Evolutionary conservation across 129 eudicot species (phyloP).

Genomic region (Solidago caesia): DNA sequence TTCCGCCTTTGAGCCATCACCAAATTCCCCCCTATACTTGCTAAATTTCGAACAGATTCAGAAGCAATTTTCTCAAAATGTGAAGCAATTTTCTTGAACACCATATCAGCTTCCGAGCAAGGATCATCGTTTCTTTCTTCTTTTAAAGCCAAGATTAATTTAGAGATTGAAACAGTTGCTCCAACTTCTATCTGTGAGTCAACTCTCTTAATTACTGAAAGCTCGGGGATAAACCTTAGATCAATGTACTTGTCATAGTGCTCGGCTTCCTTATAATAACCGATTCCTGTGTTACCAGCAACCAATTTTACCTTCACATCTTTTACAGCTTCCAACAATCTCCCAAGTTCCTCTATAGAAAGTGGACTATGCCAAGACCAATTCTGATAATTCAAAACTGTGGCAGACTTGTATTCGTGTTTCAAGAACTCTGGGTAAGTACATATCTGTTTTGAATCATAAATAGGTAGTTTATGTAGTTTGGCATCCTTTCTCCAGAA

Average conservation of each 20-base stretch:
- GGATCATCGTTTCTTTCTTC: constrained; percentile 30
- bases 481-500: constrained; percentile 71
- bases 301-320: constrained; percentile 47
- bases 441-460: constrained; percentile 49
- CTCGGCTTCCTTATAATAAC: constrained; percentile 67
- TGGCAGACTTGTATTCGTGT: constrained; percentile 32
- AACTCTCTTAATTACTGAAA: constrained; percentile 46
- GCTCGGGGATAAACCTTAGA: constrained; percentile 69
- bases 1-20: constrained; percentile 75
- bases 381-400: constrained; percentile 36
- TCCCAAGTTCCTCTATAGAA: constrained; percentile 58
- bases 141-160: constrained; percentile 49
- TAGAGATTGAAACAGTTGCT: constrained; percentile 74
- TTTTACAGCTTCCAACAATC: constrained; percentile 40
- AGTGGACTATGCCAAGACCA: constrained; percentile 65
- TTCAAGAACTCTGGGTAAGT: constrained; percentile 60
- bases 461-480: constrained; percentile 53
- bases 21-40: constrained; percentile 91
- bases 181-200: constrained; percentile 58
- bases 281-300: constrained; percentile 72
- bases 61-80: constrained; percentile 83
- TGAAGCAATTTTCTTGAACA: constrained; percentile 55
- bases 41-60: constrained; percentile 60
- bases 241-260: constrained; percentile 62
- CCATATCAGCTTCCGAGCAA: constrained; percentile 24